Conservation (phyloP, 352 stramenopile species). For the Pythium dissimile region DNA sequence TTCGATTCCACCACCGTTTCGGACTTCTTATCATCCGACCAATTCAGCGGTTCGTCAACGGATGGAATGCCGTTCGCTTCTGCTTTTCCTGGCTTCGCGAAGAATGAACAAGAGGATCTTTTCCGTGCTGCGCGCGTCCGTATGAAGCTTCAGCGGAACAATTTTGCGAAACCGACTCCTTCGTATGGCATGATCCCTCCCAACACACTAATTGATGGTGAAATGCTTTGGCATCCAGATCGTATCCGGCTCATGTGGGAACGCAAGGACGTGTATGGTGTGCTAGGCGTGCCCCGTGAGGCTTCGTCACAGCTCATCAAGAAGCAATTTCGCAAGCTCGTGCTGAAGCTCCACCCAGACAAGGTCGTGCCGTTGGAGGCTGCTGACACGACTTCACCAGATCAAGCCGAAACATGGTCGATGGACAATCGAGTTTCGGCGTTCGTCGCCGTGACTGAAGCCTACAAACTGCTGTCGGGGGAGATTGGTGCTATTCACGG, state of each 20-base stretch:
- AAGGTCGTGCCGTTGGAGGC: constrained; percentile 35
- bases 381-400: not conserved
- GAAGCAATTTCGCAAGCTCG: constrained; percentile 81
- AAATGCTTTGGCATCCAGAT: constrained; percentile 73
- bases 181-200: constrained; percentile 26
- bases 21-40: constrained; percentile 18
- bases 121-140: constrained; percentile 69
- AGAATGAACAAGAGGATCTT: constrained; percentile 74
- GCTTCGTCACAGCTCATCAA: constrained; percentile 72
- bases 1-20: constrained; percentile 7
- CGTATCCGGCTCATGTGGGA: constrained; percentile 81
- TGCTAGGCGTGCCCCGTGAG: constrained; percentile 63
- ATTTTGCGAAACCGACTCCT: constrained; percentile 28
- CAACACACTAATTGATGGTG: constrained; percentile 46
- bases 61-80: constrained; percentile 15
- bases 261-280: constrained; percentile 68
- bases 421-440: constrained; percentile 62
- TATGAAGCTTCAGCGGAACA: constrained; percentile 74
- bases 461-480: constrained; percentile 71
- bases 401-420: constrained; percentile 14
- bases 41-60: constrained; percentile 16
- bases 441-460: constrained; percentile 74
- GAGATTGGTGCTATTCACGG: constrained; percentile 38
- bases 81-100: constrained; percentile 25
- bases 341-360: constrained; percentile 80